These are phyloP conservation scores for Metarhizium humberi DNA, from an alignment of 2,329 filamentous ascomycete species.

Conservation along the genomic window DNA sequence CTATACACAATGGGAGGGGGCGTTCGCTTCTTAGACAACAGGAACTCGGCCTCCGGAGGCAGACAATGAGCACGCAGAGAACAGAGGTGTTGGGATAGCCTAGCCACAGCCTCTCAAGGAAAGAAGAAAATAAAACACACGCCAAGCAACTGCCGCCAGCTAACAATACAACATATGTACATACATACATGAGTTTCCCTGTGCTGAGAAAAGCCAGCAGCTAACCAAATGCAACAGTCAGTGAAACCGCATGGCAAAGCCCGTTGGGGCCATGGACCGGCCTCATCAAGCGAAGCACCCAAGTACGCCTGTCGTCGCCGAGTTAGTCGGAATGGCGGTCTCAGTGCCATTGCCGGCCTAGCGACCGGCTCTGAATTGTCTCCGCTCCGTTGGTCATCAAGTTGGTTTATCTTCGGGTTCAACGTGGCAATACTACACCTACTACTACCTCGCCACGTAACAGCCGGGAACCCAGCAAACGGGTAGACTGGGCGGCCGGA, in stretches of 20 bases:
- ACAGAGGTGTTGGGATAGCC: not conserved
- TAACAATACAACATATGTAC: not conserved
- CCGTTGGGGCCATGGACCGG: not conserved
- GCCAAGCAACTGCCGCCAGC: not conserved
- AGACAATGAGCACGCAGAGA: not conserved
- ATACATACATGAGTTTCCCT: too few species aligned
- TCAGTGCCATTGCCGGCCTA: too few species aligned
- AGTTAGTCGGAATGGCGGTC: too few species aligned
- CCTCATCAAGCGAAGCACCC: not conserved
- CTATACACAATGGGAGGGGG: too few species aligned
- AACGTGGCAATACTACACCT: not conserved
- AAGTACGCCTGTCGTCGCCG: too few species aligned
- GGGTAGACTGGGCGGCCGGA: not conserved
- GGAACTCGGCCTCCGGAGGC: not conserved
- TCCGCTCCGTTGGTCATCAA: too few species aligned
- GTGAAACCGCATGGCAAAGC: not conserved
- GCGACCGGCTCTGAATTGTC: too few species aligned
- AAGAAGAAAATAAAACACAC: not conserved
- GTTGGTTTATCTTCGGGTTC: not conserved
- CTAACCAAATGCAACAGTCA: too few species aligned
- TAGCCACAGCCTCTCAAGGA: not conserved
- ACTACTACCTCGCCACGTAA: not conserved
- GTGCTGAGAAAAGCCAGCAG: too few species aligned
- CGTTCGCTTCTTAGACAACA: not conserved
- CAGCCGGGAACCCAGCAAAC: not conserved